Evolutionary conservation across 2,329 filamentous ascomycete species (phyloP), one percentile per base, ranked within the genome.

Genomic region (Sphaerulina musiva): DNA sequence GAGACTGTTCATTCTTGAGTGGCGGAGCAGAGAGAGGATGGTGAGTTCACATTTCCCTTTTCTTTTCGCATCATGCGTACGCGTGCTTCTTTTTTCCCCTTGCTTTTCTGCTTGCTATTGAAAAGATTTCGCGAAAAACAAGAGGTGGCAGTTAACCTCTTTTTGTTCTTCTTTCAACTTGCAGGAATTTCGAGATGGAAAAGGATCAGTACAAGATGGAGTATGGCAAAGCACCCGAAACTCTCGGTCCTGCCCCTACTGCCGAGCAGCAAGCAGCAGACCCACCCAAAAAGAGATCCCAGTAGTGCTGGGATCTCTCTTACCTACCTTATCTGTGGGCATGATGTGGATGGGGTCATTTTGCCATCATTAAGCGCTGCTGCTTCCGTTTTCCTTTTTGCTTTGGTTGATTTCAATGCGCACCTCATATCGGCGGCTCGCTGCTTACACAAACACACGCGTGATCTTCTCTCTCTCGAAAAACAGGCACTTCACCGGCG

Each of bases 11-110:
- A 56, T 95, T 92, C 71, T 74, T 97, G 61, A 82, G 78, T 51
- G 79, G 80, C 51, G 92, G 92, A 6, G 85, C 87, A 64, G 92
- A 97, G 72, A 79, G 91, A 74, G 90, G 90, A 68, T 97, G 92
- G 90, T 93, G 71, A 72, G 77, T 73, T 38, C 45, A 50, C 38
- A 26, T 48, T 45, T 38, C 40, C 42, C 38, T 17, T 55, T 14
- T 23, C 20, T 8, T 26, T 6, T 36, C 45, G 26, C 31, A 9
- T 26, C 31, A 9, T 26, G 6, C 20, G 10, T 20, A 14, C 23
- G 34, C 20, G 14, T 6, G 1, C 6, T 43, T 44, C 42, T 44
- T 8, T 26, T 29, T 32, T 31, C 6, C 40, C 26, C 45, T 11
- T 46, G 10, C 34, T 20, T 41, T 48, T 10, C 7, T 47, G 12